phyloP scores from a whole-genome alignment of 2,329 filamentous ascomycete species.

The Epichloe gansuensis region DNA sequence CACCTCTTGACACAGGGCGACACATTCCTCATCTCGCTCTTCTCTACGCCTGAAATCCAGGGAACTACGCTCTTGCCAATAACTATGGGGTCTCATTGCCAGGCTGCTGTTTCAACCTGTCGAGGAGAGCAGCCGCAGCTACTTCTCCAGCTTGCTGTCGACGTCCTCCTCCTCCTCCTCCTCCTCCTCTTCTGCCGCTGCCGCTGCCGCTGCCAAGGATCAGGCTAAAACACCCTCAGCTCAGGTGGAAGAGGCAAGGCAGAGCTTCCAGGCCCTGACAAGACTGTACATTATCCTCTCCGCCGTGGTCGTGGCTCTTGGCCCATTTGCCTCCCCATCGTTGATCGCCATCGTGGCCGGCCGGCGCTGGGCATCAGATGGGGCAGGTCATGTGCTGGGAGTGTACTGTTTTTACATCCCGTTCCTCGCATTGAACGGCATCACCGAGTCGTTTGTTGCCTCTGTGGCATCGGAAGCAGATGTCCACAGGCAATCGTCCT shows the following conservation, averaged over 20 bases:
- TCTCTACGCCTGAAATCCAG: constrained; percentile 70
- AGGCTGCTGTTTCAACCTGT: constrained; percentile 88
- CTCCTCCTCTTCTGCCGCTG: background rate
- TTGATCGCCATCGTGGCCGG: constrained; percentile 69
- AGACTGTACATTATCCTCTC: constrained; percentile 65
- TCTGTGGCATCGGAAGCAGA: constrained; percentile 68
- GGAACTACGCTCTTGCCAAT: constrained; percentile 87
- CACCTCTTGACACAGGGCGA: constrained; percentile 92
- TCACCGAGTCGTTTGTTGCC: constrained; percentile 85
- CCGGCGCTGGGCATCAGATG: constrained; percentile 58
- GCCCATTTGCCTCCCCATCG: constrained; percentile 62
- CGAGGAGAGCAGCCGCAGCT: constrained; percentile 82
- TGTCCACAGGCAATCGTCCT: constrained; percentile 64
- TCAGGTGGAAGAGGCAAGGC: constrained; percentile 28
- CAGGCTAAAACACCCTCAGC: constrained; percentile 10
- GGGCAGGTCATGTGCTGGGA: constrained; percentile 61
- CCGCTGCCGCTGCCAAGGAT: background rate
- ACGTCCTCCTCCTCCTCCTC: constrained; percentile 10
- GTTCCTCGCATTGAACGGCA: constrained; percentile 79
- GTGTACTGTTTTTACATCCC: constrained; percentile 90
- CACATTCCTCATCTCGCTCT: constrained; percentile 68
- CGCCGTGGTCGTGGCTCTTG: constrained; percentile 53
- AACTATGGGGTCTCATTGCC: constrained; percentile 90
- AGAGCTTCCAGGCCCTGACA: constrained; percentile 52
- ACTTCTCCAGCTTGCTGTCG: constrained; percentile 71